Evolutionary conservation across 305 asterid species (phyloP).

Genomic region (Plantago lanceolata): DNA sequence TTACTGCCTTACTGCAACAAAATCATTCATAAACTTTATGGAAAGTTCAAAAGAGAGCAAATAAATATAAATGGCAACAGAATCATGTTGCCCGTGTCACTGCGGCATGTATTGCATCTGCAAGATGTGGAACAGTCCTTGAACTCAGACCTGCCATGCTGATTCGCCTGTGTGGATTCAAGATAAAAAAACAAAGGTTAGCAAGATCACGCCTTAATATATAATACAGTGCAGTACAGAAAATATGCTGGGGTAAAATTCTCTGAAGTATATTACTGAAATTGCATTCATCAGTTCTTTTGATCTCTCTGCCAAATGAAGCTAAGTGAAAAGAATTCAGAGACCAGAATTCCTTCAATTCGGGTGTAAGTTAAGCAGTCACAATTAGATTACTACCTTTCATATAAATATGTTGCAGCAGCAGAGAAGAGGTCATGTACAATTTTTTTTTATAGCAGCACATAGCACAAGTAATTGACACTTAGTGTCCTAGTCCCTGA

Average conservation of each 20-base stretch:
- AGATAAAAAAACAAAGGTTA: slow-evolving; percentile 1
- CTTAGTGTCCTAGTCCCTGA: too few relatives aligned
- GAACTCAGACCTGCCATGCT: slow-evolving; percentile 99
- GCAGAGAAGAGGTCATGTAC: not conserved
- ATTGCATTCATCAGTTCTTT: not conserved
- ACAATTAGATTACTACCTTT: not conserved
- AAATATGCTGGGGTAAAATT: not conserved
- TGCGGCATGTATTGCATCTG: slow-evolving; percentile 94
- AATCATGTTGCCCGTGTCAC: slow-evolving; percentile 48
- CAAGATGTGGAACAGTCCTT: slow-evolving; percentile 81
- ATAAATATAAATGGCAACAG: slow-evolving; percentile 3
- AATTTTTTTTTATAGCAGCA: too few relatives aligned
- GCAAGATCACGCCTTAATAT: not conserved
- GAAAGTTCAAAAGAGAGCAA: not conserved
- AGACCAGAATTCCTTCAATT: not conserved
- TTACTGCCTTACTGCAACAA: slow-evolving; percentile 8
- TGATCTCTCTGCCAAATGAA: not conserved
- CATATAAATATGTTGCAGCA: not conserved
- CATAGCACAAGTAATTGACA: not conserved
- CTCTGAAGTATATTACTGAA: not conserved
- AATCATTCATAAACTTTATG: not conserved
- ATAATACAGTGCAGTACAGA: too few relatives aligned
- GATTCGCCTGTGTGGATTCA: slow-evolving; percentile 61
- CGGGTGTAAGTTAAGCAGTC: not conserved
- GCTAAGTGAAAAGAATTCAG: not conserved